These are phyloP conservation scores for Chaetomium strumarium DNA, from an alignment of 2,329 filamentous ascomycete genomes.

Conservation along the genomic window DNA sequence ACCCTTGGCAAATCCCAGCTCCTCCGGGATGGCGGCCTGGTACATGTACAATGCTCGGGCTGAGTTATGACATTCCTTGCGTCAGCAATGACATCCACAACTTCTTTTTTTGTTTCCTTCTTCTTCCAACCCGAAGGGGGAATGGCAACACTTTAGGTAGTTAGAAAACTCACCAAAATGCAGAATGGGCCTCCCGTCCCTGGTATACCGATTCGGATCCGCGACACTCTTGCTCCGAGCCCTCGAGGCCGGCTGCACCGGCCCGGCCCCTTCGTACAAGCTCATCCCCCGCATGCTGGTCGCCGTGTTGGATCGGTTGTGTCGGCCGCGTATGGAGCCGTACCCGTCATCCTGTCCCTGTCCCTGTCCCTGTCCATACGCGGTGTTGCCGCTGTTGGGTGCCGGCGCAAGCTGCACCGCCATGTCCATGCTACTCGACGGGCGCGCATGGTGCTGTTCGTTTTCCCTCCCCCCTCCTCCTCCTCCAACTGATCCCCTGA, in stretches of 20 bases:
- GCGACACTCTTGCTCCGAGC: constrained; percentile 70
- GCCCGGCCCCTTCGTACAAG: constrained; percentile 47
- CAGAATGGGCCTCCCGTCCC: constrained; percentile 79
- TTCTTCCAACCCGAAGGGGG: not conserved
- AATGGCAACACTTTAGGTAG: not conserved
- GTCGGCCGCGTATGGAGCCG: constrained; percentile 17
- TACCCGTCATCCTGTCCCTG: constrained; percentile 10
- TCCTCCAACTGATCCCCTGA: too few relatives aligned
- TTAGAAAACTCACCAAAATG: constrained; percentile 78
- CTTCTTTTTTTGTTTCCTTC: too few relatives aligned
- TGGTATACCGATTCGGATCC: constrained; percentile 73
- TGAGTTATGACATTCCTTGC: constrained; percentile 32
- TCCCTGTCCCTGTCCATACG: not conserved
- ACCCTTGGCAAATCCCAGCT: constrained; percentile 86
- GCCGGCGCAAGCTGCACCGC: constrained; percentile 59
- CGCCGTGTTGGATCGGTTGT: not conserved
- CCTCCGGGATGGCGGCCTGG: constrained; percentile 88
- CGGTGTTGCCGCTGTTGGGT: not conserved
- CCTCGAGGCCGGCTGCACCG: constrained; percentile 36
- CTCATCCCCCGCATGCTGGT: constrained; percentile 45
- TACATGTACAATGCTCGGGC: constrained; percentile 94
- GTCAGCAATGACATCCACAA: too few relatives aligned
- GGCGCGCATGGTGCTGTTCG: constrained; percentile 11
- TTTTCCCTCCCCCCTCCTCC: constrained; percentile 30
- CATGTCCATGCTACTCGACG: constrained; percentile 41